Percentiles rank a stretch among this genome's conserved stretches.
These are phyloP conservation scores for Cymbopogon flexuosus DNA, from an alignment of 202 grass and related monocot genomes.

Conservation along the genomic window DNA sequence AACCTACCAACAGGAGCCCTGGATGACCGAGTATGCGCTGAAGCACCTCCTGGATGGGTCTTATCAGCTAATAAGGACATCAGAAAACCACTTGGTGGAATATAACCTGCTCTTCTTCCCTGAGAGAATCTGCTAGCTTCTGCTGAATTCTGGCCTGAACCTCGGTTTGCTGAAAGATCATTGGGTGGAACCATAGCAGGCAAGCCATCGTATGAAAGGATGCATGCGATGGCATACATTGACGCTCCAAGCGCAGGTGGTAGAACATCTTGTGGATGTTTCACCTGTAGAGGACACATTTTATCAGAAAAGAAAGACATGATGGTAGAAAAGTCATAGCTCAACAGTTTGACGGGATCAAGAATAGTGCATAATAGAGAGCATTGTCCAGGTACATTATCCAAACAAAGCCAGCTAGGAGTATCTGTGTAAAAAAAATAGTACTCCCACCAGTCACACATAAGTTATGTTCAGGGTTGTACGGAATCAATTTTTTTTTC, in stretches of 20 bases:
- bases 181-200: conserved; percentile 41
- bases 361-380: neutral
- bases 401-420: neutral
- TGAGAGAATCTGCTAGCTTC: conserved; percentile 24
- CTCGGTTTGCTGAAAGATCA: neutral
- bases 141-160: conserved; percentile 10
- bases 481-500: neutral
- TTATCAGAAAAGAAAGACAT: conserved; percentile 3
- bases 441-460: neutral
- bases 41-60: conserved; percentile 13
- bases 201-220: conserved; percentile 76
- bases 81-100: conserved; percentile 53
- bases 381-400: neutral
- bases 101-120: conserved; percentile 44
- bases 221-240: conserved; percentile 64
- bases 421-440: neutral
- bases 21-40: neutral
- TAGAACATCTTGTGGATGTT: conserved; percentile 59
- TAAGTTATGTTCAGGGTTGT: neutral
- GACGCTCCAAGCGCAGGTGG: conserved; percentile 70
- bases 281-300: conserved; percentile 54
- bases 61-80: conserved; percentile 49
- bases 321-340: neutral
- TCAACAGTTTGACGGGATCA: neutral
- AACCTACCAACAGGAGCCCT: conserved; percentile 28